These are phyloP conservation scores for Ailanthus altissimus DNA, from an alignment of 345 rosid species.

Conservation along the genomic window DNA sequence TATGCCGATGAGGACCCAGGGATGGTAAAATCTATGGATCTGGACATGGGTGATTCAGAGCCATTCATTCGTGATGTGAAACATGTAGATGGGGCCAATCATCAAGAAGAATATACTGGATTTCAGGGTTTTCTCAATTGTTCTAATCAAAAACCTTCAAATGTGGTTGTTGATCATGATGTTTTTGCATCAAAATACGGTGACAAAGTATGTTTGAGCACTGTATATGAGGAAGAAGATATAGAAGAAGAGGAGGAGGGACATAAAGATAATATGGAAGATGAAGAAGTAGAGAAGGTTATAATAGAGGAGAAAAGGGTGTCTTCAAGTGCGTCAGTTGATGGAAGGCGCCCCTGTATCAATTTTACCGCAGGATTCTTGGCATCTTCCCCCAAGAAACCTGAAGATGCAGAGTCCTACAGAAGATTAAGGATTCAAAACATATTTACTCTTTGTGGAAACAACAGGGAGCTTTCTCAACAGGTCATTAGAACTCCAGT, in stretches of 20 bases:
- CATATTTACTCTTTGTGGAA: conserved; percentile 93
- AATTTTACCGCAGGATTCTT: conserved; percentile 20
- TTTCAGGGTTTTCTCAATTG: conserved; percentile 30
- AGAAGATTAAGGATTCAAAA: conserved; percentile 74
- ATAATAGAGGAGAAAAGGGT: conserved; percentile 75
- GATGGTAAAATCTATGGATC: conserved; percentile 98
- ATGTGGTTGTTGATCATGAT: conserved; percentile 38
- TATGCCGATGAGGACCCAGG: conserved; percentile 78
- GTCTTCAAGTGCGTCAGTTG: conserved; percentile 36
- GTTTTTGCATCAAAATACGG: conserved; percentile 45
- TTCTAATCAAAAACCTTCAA: conserved; percentile 31
- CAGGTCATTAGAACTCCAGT: conserved; percentile 47
- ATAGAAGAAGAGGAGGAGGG: conserved; percentile 44
- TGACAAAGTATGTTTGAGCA: conserved; percentile 66
- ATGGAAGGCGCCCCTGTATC: conserved; percentile 12
- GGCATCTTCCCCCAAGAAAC: conserved; percentile 30
- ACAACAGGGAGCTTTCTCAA: conserved; percentile 83
- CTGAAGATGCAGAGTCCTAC: conserved; percentile 53
- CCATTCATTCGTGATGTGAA: conserved; percentile 45
- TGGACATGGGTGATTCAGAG: conserved; percentile 88
- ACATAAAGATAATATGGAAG: conserved; percentile 33
- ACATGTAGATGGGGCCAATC: conserved; percentile 25
- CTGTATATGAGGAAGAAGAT: conserved; percentile 94
- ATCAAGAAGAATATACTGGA: conserved; percentile 24
- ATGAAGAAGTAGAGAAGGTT: conserved; percentile 79